Conservation (phyloP, 768 basidiomycete genomes). For the Ramaria rubella region DNA sequence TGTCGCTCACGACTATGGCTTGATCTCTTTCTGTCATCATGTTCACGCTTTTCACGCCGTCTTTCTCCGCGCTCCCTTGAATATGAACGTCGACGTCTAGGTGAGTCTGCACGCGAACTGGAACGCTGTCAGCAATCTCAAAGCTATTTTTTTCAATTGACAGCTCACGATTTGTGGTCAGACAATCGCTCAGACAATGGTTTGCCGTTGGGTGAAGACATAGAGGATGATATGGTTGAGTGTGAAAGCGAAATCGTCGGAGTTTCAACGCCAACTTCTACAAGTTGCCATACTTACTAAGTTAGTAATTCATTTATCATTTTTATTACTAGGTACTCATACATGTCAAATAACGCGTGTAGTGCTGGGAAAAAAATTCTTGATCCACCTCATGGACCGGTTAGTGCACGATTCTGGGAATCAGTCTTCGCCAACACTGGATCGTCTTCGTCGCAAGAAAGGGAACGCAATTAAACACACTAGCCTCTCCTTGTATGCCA, state of each 20-base stretch:
- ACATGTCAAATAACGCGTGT: too few species aligned
- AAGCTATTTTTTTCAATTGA: slow-evolving; percentile 5
- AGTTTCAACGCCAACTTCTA: too few species aligned
- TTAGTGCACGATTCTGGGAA: too few species aligned
- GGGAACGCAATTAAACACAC: too few species aligned
- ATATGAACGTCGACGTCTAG: slow-evolving; percentile 60
- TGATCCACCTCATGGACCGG: too few species aligned
- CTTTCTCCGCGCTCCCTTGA: slow-evolving; percentile 53
- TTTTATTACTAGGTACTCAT: too few species aligned
- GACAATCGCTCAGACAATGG: slow-evolving; percentile 23
- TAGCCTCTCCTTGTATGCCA: too few species aligned
- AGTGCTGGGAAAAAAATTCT: too few species aligned
- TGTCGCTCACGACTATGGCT: slow-evolving; percentile 56
- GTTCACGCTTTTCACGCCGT: slow-evolving; percentile 46
- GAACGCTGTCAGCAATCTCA: slow-evolving; percentile 3
- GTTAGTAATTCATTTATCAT: too few species aligned
- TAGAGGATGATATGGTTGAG: slow-evolving; percentile 16
- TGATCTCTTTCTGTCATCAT: slow-evolving; percentile 52
- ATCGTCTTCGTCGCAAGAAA: too few species aligned
- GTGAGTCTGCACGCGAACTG: slow-evolving; percentile 69
- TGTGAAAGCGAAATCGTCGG: background rate
- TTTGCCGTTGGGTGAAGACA: slow-evolving; percentile 46
- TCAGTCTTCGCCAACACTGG: too few species aligned
- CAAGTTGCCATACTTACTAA: too few species aligned
- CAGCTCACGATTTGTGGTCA: slow-evolving; percentile 52